A percentile compares a stretch with the other conserved stretches of the same genome.
phyloP scores from a whole-genome alignment of 768 basidiomycete species.

The Chiua virens region DNA sequence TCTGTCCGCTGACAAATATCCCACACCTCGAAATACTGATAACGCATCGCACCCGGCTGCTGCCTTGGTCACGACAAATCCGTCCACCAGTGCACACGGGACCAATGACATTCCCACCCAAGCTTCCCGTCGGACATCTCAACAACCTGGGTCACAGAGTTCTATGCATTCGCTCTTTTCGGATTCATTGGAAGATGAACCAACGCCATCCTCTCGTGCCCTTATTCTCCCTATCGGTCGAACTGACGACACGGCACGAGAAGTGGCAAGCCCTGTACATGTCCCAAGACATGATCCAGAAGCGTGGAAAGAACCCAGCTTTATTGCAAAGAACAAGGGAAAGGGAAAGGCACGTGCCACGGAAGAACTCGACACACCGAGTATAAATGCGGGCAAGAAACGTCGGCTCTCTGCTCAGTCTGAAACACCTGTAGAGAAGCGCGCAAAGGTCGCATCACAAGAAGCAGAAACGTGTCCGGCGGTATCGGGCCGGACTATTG shows the following conservation, averaged over 20 bases:
- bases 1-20: conserved; percentile 2
- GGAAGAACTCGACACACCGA: conserved; percentile 2
- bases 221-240: neutral
- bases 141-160: conserved; percentile 1
- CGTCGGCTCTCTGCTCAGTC: conserved; percentile 8
- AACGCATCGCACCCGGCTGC: neutral
- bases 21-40: neutral
- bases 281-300: conserved; percentile 23
- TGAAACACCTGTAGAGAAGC: conserved; percentile 15
- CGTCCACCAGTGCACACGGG: neutral
- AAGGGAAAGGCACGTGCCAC: conserved; percentile 18
- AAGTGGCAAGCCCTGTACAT: neutral
- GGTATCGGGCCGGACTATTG: neutral
- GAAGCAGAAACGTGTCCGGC: neutral
- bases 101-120: neutral
- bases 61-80: neutral
- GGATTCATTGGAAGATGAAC: conserved; percentile 1
- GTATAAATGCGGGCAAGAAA: conserved; percentile 9
- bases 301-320: conserved; percentile 34
- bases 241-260: neutral
- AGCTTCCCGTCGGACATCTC: neutral
- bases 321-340: conserved; percentile 22
- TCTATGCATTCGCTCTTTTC: conserved; percentile 32
- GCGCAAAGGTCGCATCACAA: conserved; percentile 1
- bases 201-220: neutral